These are phyloP conservation scores for Coniella lustricola DNA, from an alignment of 2,329 filamentous ascomycete species.

Conservation along the genomic window DNA sequence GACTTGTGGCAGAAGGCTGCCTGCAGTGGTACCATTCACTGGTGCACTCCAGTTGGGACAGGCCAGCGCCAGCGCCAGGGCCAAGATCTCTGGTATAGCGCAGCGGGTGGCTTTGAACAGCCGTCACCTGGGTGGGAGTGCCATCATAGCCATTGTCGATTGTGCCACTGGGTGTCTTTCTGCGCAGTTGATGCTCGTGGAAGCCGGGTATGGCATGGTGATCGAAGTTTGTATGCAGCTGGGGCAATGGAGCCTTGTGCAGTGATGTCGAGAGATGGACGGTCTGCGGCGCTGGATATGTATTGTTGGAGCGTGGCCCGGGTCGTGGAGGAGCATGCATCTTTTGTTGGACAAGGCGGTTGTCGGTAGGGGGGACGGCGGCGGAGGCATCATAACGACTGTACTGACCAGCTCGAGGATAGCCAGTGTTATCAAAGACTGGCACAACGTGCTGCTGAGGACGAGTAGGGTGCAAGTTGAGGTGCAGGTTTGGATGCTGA, in stretches of 20 bases:
- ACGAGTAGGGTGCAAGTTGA: background rate
- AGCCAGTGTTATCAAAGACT: background rate
- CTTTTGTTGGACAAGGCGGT: constrained; percentile 6
- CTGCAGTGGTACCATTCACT: constrained; percentile 19
- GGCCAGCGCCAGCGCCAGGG: constrained; percentile 23
- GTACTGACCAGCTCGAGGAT: background rate
- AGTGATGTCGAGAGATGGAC: background rate
- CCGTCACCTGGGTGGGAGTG: constrained; percentile 63
- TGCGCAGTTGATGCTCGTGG: constrained; percentile 70
- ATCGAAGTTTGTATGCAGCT: constrained; percentile 10
- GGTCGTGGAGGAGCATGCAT: constrained; percentile 6
- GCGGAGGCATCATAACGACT: background rate
- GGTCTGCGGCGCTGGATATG: constrained; percentile 22
- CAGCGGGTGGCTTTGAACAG: constrained; percentile 71
- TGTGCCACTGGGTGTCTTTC: constrained; percentile 93
- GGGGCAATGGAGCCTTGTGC: constrained; percentile 10
- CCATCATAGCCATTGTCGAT: constrained; percentile 88
- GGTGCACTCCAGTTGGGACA: constrained; percentile 7
- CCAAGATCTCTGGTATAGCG: constrained; percentile 57
- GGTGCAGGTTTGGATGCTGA: background rate
- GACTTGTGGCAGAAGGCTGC: constrained; percentile 3
- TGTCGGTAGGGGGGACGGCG: constrained; percentile 1
- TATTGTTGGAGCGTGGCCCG: constrained; percentile 21
- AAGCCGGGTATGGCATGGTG: constrained; percentile 23
- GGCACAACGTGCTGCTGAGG: background rate